Evolutionary conservation across 148 eudicot genomes (phyloP).

Genomic region (Rhododendron simsii): DNA sequence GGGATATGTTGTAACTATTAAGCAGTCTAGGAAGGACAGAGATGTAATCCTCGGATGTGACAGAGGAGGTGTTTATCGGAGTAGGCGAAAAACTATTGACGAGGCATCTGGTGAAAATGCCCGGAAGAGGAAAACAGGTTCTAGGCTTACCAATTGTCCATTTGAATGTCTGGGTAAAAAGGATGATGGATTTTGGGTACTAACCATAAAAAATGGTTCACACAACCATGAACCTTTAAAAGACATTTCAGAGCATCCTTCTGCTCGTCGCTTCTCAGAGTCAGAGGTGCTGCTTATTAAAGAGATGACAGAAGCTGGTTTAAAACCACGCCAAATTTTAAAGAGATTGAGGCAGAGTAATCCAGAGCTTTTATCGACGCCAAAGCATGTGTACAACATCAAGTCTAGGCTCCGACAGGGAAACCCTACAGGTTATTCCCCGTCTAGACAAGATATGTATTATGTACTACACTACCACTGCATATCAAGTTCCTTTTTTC

Average conservation of each 20-base stretch:
- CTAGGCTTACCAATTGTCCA: constrained; percentile 68
- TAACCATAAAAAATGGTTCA: constrained; percentile 50
- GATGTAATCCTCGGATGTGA: constrained; percentile 64
- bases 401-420: constrained; percentile 70
- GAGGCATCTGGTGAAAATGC: constrained; percentile 35
- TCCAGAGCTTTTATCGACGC: constrained; percentile 67
- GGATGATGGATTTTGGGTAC: constrained; percentile 58
- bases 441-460: background rate
- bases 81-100: constrained; percentile 36
- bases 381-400: constrained; percentile 70
- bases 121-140: constrained; percentile 48
- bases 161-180: constrained; percentile 64
- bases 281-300: constrained; percentile 53
- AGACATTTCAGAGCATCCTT: constrained; percentile 69
- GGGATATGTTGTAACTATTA: constrained; percentile 75
- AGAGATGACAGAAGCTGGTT: constrained; percentile 77
- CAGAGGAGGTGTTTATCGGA: constrained; percentile 62
- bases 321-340: constrained; percentile 71
- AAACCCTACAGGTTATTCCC: constrained; percentile 32
- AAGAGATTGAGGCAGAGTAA: constrained; percentile 59
- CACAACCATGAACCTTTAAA: constrained; percentile 76
- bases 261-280: constrained; percentile 66
- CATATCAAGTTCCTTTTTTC: background rate
- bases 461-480: background rate
- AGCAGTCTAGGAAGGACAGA: constrained; percentile 57